Base-by-base conservation (phyloP, 345 rosid species). In the Firmiana major region DNA sequence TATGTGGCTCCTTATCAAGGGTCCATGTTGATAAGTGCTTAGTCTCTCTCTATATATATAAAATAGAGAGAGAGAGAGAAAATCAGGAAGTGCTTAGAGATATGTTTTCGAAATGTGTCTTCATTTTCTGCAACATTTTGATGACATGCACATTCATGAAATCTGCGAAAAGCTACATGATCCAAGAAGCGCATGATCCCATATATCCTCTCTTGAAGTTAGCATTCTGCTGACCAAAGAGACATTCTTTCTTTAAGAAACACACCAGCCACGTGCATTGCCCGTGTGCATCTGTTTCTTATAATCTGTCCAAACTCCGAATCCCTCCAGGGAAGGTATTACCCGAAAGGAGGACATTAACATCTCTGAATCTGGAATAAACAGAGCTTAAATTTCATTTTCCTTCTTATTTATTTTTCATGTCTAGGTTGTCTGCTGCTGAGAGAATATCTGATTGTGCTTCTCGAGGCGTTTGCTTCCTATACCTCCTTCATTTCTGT, bases 131-230 rank as follows among this genome's bases (percentile, higher is more conserved):
- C 45, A 51, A 51, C 74, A 71, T 71, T 51, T 40, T 51, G 62
- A 10, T 51, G 45, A 71, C 6, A 19, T 15, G 17, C 46, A 51
- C 11, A 59, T 71, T 62, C 54, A 62, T 63, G 68, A 43, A 62
- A 62, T 62, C 45, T 43, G 40, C 24, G 31, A 63, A 58, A 46
- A 46, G 28, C 9, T 75, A 17, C 87, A 55, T 72, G 88, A 85
- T 85, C 86, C 90, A 62, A 87, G 87, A 77, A 87, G 85, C 85
- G 2, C 87, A 74, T 57, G 85, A 85, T 87, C 87, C 90, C 51
- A 81, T 81, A 81, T 36, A 81, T 81, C 79, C 66, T 62, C 22
- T 22, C 28, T 63, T 54, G 4, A 57, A 63, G 64, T n/a, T 10
- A 15, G 0, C 2, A 36, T 28, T 28, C 59, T 36, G 36, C 66